Evolutionary conservation across 1,139 yeast species (phyloP).

Genomic region (Hyphopichia pseudoburtonii): DNA sequence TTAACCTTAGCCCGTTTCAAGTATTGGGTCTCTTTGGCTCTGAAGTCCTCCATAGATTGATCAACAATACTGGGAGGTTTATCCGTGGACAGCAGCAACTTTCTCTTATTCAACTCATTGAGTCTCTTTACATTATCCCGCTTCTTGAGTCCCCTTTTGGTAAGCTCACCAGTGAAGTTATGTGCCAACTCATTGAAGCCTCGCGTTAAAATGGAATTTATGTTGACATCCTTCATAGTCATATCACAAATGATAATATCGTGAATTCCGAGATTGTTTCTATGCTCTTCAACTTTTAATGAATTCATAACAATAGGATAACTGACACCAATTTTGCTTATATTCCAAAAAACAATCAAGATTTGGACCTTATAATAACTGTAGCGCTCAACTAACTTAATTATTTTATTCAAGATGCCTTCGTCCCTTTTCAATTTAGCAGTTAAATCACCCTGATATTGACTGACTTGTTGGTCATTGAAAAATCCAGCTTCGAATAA

Average conservation of each 20-base stretch:
- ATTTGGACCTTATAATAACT: constrained; percentile 37
- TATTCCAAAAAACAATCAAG: constrained; percentile 42
- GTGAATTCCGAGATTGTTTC: constrained; percentile 12
- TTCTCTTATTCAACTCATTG: constrained; percentile 6
- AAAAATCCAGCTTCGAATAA: constrained; percentile 49
- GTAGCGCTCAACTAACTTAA: constrained; percentile 34
- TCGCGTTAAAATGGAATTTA: constrained; percentile 25
- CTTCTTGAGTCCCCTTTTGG: constrained; percentile 30
- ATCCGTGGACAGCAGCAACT: not conserved
- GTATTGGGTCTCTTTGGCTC: constrained; percentile 23
- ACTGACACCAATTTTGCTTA: constrained; percentile 17
- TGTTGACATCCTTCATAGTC: constrained; percentile 26
- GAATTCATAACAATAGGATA: constrained; percentile 5
- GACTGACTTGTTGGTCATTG: constrained; percentile 14
- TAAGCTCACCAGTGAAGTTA: constrained; percentile 30
- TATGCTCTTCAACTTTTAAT: constrained; percentile 17
- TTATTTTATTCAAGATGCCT: constrained; percentile 36
- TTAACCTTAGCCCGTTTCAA: constrained; percentile 31
- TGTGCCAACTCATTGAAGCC: constrained; percentile 25
- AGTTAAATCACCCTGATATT: constrained; percentile 13
- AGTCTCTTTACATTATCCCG: constrained; percentile 9
- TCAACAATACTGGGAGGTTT: constrained; percentile 3
- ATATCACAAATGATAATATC: constrained; percentile 35
- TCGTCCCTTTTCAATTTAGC: constrained; percentile 37
- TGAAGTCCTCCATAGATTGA: constrained; percentile 13